Percentiles rank a stretch among this genome's conserved stretches.
These are phyloP conservation scores for Nasturtium officinale DNA, from an alignment of 345 rosid genomes.

Conservation along the genomic window DNA sequence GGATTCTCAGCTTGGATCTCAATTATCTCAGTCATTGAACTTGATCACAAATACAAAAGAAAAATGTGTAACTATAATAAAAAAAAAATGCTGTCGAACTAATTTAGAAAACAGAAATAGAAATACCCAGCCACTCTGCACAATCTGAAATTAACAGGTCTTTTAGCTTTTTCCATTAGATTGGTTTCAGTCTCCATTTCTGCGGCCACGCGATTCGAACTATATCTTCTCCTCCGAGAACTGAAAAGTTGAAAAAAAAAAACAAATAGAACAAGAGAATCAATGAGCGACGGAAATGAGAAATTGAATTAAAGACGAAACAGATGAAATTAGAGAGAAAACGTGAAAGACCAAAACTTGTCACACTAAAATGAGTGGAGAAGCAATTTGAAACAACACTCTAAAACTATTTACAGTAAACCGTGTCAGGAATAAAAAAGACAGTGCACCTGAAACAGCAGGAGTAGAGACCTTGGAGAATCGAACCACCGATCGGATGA, in stretches of 20 bases:
- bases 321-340: conserved; percentile 7
- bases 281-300: not conserved
- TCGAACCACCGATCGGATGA: conserved; percentile 35
- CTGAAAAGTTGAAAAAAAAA: not conserved
- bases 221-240: conserved; percentile 35
- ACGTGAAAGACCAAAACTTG: not conserved
- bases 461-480: not conserved
- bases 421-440: not conserved
- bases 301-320: not conserved
- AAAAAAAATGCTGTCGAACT: not conserved
- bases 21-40: conserved; percentile 68
- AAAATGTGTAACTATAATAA: conserved; percentile 15
- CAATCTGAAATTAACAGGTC: conserved; percentile 50
- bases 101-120: not conserved
- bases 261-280: not conserved
- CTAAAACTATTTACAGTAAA: not conserved
- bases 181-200: conserved; percentile 50
- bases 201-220: conserved; percentile 19
- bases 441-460: conserved; percentile 18
- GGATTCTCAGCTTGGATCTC: conserved; percentile 72
- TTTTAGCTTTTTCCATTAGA: conserved; percentile 41
- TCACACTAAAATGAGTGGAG: not conserved
- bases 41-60: conserved; percentile 28
- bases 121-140: conserved; percentile 72
- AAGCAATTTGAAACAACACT: not conserved